These are phyloP conservation scores for Bipolaris victoriae DNA, from an alignment of 2,329 filamentous ascomycete species.

Conservation along the genomic window DNA sequence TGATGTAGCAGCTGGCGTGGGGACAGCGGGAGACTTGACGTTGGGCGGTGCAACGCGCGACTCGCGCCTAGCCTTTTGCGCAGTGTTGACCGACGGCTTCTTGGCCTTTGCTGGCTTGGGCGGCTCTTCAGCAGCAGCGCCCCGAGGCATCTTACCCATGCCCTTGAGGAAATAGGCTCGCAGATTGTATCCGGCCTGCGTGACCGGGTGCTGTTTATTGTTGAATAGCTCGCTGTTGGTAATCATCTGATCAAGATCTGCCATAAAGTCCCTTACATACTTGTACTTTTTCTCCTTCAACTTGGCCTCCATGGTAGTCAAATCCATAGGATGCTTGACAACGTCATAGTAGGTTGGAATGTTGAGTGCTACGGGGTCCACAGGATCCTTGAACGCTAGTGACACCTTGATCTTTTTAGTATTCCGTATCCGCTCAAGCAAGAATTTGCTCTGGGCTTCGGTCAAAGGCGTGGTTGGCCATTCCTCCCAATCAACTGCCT, in stretches of 20 bases:
- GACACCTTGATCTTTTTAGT: slow-evolving; percentile 88
- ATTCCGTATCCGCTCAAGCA: slow-evolving; percentile 70
- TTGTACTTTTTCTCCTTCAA: slow-evolving; percentile 73
- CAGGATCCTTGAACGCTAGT: slow-evolving; percentile 75
- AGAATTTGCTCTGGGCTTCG: slow-evolving; percentile 64
- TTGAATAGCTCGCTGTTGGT: slow-evolving; percentile 84
- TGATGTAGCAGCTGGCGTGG: slow-evolving; percentile 49
- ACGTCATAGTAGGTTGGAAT: slow-evolving; percentile 76
- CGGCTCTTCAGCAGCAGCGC: slow-evolving; percentile 59
- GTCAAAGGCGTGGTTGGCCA: slow-evolving; percentile 54
- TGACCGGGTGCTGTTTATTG: slow-evolving; percentile 75
- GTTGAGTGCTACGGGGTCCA: slow-evolving; percentile 74
- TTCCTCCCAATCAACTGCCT: slow-evolving; percentile 41
- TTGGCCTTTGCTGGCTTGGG: slow-evolving; percentile 63
- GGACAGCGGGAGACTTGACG: slow-evolving; percentile 53
- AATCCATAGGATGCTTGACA: slow-evolving; percentile 82
- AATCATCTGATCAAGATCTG: slow-evolving; percentile 78
- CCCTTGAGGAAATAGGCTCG: slow-evolving; percentile 65
- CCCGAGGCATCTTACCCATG: slow-evolving; percentile 64
- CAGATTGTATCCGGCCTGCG: slow-evolving; percentile 68
- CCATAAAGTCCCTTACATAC: slow-evolving; percentile 73
- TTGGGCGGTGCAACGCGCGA: slow-evolving; percentile 52
- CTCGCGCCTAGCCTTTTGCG: slow-evolving; percentile 55
- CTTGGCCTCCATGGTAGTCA: slow-evolving; percentile 80
- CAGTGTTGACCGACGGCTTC: slow-evolving; percentile 41